phyloP scores from a whole-genome alignment of 306 rosid genomes.

The Delonix regia region DNA sequence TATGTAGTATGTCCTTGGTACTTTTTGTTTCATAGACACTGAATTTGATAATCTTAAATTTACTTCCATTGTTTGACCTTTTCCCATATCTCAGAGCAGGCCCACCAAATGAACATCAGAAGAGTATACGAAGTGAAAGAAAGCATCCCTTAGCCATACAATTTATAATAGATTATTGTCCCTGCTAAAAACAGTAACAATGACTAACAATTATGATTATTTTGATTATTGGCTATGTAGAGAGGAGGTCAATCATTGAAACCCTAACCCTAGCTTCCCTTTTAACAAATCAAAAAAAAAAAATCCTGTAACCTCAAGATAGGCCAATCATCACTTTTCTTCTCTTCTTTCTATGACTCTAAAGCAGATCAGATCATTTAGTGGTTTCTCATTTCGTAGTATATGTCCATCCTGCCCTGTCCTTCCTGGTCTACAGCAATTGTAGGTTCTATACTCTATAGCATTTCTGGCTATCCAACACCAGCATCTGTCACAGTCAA shows the following conservation, averaged over 20 bases:
- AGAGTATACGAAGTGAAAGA: not conserved
- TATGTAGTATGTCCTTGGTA: not conserved
- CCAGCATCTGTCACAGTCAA: not conserved
- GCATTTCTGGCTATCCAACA: not conserved
- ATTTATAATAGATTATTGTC: not conserved
- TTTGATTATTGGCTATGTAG: not conserved
- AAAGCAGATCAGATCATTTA: not conserved
- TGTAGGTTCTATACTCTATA: not conserved
- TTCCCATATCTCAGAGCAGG: not conserved
- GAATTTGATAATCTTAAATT: not conserved
- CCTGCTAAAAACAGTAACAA: not conserved
- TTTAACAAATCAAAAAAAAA: not conserved
- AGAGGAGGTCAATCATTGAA: not conserved
- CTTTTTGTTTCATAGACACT: not conserved
- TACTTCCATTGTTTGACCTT: not conserved
- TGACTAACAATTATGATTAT: not conserved
- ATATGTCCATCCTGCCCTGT: not conserved
- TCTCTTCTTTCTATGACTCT: not conserved
- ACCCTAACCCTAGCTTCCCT: not conserved
- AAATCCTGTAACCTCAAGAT: not conserved
- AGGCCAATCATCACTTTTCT: not conserved
- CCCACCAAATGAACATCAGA: not conserved
- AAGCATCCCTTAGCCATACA: not conserved
- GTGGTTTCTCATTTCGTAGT: not conserved
- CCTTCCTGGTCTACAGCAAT: not conserved